These are phyloP conservation scores for Calonectria pseudoreteaudii DNA, from an alignment of 2,329 filamentous ascomycete species.

Conservation along the genomic window DNA sequence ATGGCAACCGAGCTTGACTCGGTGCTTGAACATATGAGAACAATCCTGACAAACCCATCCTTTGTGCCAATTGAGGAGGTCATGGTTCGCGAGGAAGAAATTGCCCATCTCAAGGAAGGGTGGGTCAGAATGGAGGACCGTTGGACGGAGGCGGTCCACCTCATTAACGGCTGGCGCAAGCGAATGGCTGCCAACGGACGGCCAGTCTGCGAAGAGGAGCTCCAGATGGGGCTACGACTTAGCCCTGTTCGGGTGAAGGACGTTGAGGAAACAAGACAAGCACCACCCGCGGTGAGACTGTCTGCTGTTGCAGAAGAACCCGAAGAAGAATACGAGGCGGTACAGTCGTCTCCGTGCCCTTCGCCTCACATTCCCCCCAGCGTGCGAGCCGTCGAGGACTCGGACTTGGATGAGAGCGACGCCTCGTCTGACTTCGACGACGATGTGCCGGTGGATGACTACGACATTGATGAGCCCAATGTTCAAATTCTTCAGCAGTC, in stretches of 20 bases:
- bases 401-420: slow-evolving; percentile 50
- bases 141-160: slow-evolving; percentile 88
- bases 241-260: slow-evolving; percentile 69
- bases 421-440: slow-evolving; percentile 58
- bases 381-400: slow-evolving; percentile 32
- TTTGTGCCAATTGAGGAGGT: slow-evolving; percentile 97
- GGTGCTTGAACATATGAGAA: slow-evolving; percentile 84
- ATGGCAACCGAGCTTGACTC: slow-evolving; percentile 80
- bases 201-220: slow-evolving; percentile 75
- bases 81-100: slow-evolving; percentile 91
- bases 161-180: slow-evolving; percentile 94
- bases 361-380: slow-evolving; percentile 31
- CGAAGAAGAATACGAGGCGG: slow-evolving; percentile 47
- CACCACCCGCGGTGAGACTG: slow-evolving; percentile 52
- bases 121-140: slow-evolving; percentile 95
- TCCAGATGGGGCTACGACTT: slow-evolving; percentile 75
- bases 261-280: slow-evolving; percentile 59
- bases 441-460: slow-evolving; percentile 57
- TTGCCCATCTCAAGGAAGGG: slow-evolving; percentile 81
- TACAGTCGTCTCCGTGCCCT: slow-evolving; percentile 45
- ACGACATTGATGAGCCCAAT: slow-evolving; percentile 56
- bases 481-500: slow-evolving; percentile 60
- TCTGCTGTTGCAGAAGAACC: slow-evolving; percentile 62
- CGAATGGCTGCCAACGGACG: slow-evolving; percentile 79
- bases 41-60: slow-evolving; percentile 91